phyloP scores from a whole-genome alignment of 169 alveolate species.

The Eimeria mitis region DNA sequence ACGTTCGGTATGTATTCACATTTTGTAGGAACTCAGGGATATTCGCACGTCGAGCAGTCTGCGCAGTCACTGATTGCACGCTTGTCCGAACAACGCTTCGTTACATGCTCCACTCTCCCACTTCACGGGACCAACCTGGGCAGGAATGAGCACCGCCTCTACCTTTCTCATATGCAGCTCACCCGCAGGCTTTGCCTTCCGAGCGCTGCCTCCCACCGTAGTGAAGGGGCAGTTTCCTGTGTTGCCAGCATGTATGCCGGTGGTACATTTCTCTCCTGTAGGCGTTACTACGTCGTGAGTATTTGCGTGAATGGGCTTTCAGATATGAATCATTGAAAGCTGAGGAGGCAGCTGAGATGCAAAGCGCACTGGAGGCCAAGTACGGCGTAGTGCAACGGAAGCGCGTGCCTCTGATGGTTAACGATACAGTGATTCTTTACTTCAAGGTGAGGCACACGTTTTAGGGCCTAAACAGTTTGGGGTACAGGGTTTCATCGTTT shows the following conservation, averaged over 20 bases:
- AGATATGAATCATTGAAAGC: slow-evolving; percentile 65
- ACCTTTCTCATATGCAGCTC: background rate
- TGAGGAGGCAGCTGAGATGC: slow-evolving; percentile 71
- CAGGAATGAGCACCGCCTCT: background rate
- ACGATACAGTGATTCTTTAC: slow-evolving; percentile 60
- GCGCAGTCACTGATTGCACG: background rate
- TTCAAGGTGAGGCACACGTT: slow-evolving; percentile 15
- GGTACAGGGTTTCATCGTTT: background rate
- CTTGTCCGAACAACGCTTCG: background rate
- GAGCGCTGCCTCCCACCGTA: background rate
- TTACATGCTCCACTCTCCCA: background rate
- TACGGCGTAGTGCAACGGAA: slow-evolving; percentile 57
- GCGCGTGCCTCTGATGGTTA: slow-evolving; percentile 67
- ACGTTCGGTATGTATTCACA: slow-evolving; percentile 27
- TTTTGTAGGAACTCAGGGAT: background rate
- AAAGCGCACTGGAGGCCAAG: slow-evolving; percentile 44
- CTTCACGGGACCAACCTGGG: background rate
- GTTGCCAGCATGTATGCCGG: background rate
- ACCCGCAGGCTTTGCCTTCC: background rate
- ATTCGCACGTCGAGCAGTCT: background rate
- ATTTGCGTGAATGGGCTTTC: background rate
- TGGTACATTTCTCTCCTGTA: background rate
- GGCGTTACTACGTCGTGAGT: background rate
- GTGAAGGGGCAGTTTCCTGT: background rate
- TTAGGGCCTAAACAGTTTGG: background rate